Evolutionary conservation across 2,329 filamentous ascomycete genomes (phyloP), one percentile per base, ranked within the genome.

Genomic region (Alternaria sp.): DNA sequence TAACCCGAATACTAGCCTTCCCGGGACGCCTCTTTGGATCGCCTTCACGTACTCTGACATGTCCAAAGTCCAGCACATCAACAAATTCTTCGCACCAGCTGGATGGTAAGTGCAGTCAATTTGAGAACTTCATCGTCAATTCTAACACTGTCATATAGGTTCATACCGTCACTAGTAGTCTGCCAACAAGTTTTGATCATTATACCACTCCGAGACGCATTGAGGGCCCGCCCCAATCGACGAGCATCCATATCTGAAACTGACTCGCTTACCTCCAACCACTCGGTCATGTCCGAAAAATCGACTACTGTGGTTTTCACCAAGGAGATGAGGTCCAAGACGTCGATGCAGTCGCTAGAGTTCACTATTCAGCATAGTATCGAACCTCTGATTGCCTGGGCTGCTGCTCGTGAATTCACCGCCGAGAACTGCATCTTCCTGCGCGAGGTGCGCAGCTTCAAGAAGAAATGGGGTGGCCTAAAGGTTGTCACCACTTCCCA

Each of bases 341-440:
- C 71, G 14, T 77, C 73, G 7, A 78, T 78, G 76, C 73, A 77
- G 57, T 68, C 76, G 7, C 69, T 78, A 7, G 76, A 78, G 48
- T 73, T 67, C 56, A 71, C 67, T 56, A 76, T 78, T 39, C 66
- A 77, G 51, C 66, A 78, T 38, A 75, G 68, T 48, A 77, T 78
- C 36, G 75, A 78, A 28, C 63, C 72, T 0, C 66, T 78, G 22
- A 77, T 78, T n/a, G 66, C 70, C 3, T 78, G 75, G 75, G 72
- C 76, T 3, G 76, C 76, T 11, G 70, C 71, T 1, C 69, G 68
- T 28, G 76, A 78, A 38, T 78, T 78, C 61, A 78, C 76, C 2
- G 76, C 75, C 39, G 76, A 78, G 34, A 78, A 78, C 55, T 70
- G 73, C 54, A 76, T 78, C 49, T 78, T 78, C 61, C 68, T 78